Base-by-base conservation (phyloP, 176 grass and related monocot species). In the Oryza meridionalis region DNA sequence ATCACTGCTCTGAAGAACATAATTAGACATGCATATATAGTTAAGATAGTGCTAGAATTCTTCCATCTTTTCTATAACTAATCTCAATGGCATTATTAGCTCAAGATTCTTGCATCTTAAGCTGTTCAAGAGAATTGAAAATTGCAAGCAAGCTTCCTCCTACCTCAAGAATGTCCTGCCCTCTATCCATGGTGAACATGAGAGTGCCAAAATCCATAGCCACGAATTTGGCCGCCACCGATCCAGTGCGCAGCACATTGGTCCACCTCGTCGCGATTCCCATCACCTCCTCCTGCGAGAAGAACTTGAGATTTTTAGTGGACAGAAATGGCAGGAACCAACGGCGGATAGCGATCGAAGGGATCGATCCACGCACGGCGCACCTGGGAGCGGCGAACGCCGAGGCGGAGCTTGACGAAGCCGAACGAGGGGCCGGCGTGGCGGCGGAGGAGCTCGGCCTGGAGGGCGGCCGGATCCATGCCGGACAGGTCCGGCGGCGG, bases 121-220 rank as follows among this genome's bases (percentile, higher is more conserved):
- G 4, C n/a, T 46, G n/a, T 12, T 46, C 19, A 67, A 6, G 25
- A 64, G 15, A 49, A 50, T 43, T 78, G 63, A 21, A n/a, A n/a
- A 67, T 1, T 7, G 45, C 42, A 49, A 32, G 15, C 17, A 61
- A 43, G 33, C 0, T 4, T 37, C 50, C 14, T 65, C 69, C 26
- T 79, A 95, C 96, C 96, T 98, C 91, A 27, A 75, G 77, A 55
- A 92, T 29, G 84, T 95, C 89, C 19, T 79, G 93, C 37, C 91
- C 93, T 72, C 67, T 92, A 62, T 94, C 93, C 88, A 92, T 85
- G 25, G 93, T 95, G 88, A 98, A 95, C 96, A 98, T 98, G 89
- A 98, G 81, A 12, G 91, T 95, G 38, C 84, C 91, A 21, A 90
- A 84, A 74, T 98, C 93, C 10, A 95, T 85, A 17, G 96, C 91